Base-by-base conservation (phyloP, 2,329 filamentous ascomycete genomes). In the Penicillium paneum region DNA sequence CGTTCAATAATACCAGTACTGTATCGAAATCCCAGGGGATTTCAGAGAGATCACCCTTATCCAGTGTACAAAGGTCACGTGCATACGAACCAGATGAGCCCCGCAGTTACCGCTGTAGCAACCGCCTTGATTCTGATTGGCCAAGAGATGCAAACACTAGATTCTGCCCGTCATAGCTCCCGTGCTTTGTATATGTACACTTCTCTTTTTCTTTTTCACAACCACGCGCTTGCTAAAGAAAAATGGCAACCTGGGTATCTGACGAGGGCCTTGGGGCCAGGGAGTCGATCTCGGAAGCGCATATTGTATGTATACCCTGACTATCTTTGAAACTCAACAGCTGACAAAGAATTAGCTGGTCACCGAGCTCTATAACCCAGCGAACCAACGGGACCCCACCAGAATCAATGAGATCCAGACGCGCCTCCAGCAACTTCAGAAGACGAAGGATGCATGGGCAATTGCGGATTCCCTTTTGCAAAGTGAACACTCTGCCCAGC, bases 361-460 rank as follows among this genome's bases (percentile, higher is more conserved):
- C 26, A 66, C 68, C 47, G 67, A 71, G 52, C 64, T 78, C 31
- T 75, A 75, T 61, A 63, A 69, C 53, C 74, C 75, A 31, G 74
- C 74, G 69, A 68, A 77, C 76, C 66, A 78, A 76, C 60, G 66
- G 68, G 66, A 71, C 68, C 58, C 76, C 64, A 45, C 68, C 59
- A 71, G 73, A 49, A 73, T 81, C 55, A 71, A 74, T 28, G 72
- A 78, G 46, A 84, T 85, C 44, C 90, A 97, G 69, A 85, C 89
- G 53, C 84, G 87, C 13, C 78, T 99, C 13, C 90, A 94, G 58
- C 79, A 81, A 26, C 77, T 97, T 17, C 94, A 97, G 69, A 85
- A 85, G 62, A 89, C 90, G 2, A 79, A 86, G 2, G 81, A 90
- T 65, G 93, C 91, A 51, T 99, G 94, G 94, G 81, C 88, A 52